phyloP scores from a whole-genome alignment of 2,329 filamentous ascomycete genomes.

The Apiospora marii region DNA sequence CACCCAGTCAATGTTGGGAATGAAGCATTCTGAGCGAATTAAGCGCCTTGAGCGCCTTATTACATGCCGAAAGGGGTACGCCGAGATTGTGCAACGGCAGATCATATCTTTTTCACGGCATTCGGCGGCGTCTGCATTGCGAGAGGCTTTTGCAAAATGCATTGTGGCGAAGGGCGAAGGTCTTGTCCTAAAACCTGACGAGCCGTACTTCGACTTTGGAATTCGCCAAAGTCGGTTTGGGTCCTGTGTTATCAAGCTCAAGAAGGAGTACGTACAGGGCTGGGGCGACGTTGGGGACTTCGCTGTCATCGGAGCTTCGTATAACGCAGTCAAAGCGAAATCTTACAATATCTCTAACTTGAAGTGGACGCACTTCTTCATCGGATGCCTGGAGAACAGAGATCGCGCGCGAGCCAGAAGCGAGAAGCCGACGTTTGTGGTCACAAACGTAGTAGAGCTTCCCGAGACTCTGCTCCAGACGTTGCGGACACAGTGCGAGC shows the following conservation, averaged over 20 bases:
- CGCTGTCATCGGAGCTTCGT: slow-evolving; percentile 78
- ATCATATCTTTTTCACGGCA: slow-evolving; percentile 69
- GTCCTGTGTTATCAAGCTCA: slow-evolving; percentile 78
- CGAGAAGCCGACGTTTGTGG: slow-evolving; percentile 66
- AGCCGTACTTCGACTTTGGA: slow-evolving; percentile 74
- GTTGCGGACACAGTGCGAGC: slow-evolving; percentile 58
- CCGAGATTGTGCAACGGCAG: slow-evolving; percentile 72
- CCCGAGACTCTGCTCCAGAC: slow-evolving; percentile 58
- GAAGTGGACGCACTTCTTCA: slow-evolving; percentile 81
- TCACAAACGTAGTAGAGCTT: slow-evolving; percentile 71
- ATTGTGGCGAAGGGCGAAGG: slow-evolving; percentile 77
- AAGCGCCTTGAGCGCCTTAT: slow-evolving; percentile 65
- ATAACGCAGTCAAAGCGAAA: slow-evolving; percentile 69
- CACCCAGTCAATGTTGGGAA: slow-evolving; percentile 57
- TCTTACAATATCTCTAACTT: slow-evolving; percentile 61
- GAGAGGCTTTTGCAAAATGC: slow-evolving; percentile 70
- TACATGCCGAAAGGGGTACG: slow-evolving; percentile 62
- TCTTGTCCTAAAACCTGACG: slow-evolving; percentile 80
- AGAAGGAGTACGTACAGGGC: slow-evolving; percentile 82
- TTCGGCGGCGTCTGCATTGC: slow-evolving; percentile 61
- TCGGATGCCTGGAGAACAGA: slow-evolving; percentile 79
- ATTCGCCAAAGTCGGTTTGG: slow-evolving; percentile 28
- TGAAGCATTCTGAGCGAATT: slow-evolving; percentile 66
- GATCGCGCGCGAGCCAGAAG: slow-evolving; percentile 60
- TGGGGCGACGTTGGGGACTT: slow-evolving; percentile 88